Evolutionary conservation across 148 eudicot genomes (phyloP), one percentile per base, ranked within the genome.

Genomic region (Mesembryanthemum crystallinum): DNA sequence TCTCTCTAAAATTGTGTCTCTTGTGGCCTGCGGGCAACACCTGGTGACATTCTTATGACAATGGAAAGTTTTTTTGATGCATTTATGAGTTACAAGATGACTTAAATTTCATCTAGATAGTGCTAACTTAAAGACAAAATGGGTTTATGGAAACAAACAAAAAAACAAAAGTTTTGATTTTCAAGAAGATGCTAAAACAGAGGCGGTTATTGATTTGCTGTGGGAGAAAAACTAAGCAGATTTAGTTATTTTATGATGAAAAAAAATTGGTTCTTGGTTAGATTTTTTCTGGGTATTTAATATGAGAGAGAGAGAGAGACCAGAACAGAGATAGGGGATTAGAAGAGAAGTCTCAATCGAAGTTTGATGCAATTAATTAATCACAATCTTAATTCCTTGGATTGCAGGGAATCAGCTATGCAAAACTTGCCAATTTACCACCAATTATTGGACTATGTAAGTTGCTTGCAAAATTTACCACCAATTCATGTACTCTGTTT

Each of bases 381-480:
- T 58, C 23, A 42, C 39, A 27, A 54, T 47, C 8, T 74, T 12
- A 23, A 71, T 21, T 81, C 10, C 72, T 74, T 77, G 35, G 77
- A 58, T 13, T 79, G 59, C 89, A 94, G 96, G 98, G 98, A 13
- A 95, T 95, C 49, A 95, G 98, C 80, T 92, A 95, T 79, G 98
- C 98, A 25, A 95, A 95, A 73, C 96, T 95, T 72, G 98, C 98
- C 57, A 92, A 92, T 81, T 82, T 95, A 80, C 98, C 97, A n/a
- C 97, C 98, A 39, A 89, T 95, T 32, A 76, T 95, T 59, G 98
- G 98, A 7, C 83, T 95, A 8, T 95, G 98, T 95, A 71, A 92
- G 97, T 84, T 57, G 17, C 9, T 11, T 8, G 12, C 0, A 10
- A 47, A 25, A 21, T 69, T 25, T 6, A 51, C 28, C 21, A 25